These are phyloP conservation scores for Neonectria magnoliae DNA, from an alignment of 2,329 filamentous ascomycete species.

Conservation along the genomic window DNA sequence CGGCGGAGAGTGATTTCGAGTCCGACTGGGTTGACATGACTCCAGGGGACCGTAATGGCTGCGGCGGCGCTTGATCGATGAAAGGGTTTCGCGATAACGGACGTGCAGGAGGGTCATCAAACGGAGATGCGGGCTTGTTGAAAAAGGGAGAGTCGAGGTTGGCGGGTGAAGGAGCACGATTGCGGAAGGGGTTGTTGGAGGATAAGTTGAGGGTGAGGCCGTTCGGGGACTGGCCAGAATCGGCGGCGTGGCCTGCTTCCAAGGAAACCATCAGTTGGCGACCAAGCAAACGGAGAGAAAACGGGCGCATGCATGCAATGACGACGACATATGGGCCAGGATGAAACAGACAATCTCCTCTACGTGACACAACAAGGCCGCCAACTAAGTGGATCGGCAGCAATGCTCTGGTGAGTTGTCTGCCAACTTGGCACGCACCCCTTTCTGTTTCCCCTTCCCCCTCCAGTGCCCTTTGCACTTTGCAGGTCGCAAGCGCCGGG, in stretches of 20 bases:
- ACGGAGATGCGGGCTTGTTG: slow-evolving; percentile 63
- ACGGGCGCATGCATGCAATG: slow-evolving; percentile 45
- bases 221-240: slow-evolving; percentile 38
- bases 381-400: slow-evolving; percentile 42
- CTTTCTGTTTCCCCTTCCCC: slow-evolving; percentile 28
- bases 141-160: slow-evolving; percentile 47
- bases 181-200: slow-evolving; percentile 86
- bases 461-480: slow-evolving; percentile 35
- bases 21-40: slow-evolving; percentile 62
- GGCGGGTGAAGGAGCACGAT: slow-evolving; percentile 72
- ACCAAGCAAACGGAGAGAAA: slow-evolving; percentile 35
- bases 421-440: slow-evolving; percentile 40
- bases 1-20: slow-evolving; percentile 62
- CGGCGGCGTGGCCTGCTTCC: slow-evolving; percentile 38
- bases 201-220: slow-evolving; percentile 74
- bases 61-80: slow-evolving; percentile 65
- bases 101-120: slow-evolving; percentile 67
- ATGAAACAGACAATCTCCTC: slow-evolving; percentile 47
- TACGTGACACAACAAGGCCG: slow-evolving; percentile 45
- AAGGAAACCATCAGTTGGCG: slow-evolving; percentile 39
- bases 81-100: slow-evolving; percentile 81
- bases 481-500: slow-evolving; percentile 36
- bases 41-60: slow-evolving; percentile 54
- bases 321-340: slow-evolving; percentile 43
- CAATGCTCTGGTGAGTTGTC: slow-evolving; percentile 35